Conservation (phyloP, 257 asterid species). For the Handroanthus guayacan region DNA sequence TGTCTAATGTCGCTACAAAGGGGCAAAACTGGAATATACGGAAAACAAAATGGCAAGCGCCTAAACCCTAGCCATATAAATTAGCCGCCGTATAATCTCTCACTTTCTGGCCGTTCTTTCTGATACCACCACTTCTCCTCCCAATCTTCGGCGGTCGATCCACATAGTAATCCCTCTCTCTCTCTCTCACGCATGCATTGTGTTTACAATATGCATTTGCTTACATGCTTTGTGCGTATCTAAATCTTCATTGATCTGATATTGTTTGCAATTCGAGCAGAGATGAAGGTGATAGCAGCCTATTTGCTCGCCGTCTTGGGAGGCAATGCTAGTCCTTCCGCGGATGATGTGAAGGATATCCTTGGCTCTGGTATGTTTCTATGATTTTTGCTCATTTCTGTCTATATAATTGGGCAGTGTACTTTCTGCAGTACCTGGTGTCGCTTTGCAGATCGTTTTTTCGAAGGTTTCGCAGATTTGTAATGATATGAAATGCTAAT, state of each 20-base stretch:
- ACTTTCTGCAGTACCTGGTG: neutral
- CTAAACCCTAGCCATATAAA: conserved; percentile 18
- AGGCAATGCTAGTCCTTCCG: conserved; percentile 44
- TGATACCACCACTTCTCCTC: neutral
- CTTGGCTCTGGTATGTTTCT: conserved; percentile 37
- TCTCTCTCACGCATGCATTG: neutral
- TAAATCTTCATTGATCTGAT: neutral
- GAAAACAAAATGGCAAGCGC: neutral
- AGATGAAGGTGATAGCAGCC: conserved; percentile 51
- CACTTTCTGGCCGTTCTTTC: neutral
- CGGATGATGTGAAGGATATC: conserved; percentile 42
- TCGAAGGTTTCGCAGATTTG: neutral
- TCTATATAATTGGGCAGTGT: neutral
- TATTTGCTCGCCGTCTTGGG: conserved; percentile 50
- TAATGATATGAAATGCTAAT: neutral
- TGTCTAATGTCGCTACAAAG: too few species aligned
- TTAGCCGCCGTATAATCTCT: neutral
- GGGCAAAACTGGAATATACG: neutral
- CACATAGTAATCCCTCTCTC: conserved; percentile 4
- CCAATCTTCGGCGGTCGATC: neutral
- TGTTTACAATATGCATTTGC: neutral
- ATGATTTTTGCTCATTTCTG: neutral
- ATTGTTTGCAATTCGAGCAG: conserved; percentile 18
- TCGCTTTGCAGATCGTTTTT: neutral
- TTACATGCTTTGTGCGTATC: neutral